Percentiles rank a stretch among this genome's conserved stretches.
Conservation (phyloP, 306 rosid genomes). For the Phaseolus lunatus region DNA sequence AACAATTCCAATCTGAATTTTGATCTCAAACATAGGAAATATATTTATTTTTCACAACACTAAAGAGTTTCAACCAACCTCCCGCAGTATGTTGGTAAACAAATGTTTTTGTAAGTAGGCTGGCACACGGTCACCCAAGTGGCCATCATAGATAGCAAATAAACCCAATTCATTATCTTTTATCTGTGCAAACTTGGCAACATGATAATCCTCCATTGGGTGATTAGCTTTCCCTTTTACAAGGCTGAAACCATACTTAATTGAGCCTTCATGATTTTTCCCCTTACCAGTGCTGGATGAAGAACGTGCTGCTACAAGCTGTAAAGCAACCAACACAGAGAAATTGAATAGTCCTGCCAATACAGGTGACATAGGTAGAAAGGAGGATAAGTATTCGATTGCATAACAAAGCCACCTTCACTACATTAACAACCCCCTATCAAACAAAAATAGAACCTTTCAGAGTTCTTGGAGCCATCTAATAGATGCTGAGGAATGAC, state of each 20-base stretch:
- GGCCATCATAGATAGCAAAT: constrained; percentile 96
- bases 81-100: constrained; percentile 76
- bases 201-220: constrained; percentile 99
- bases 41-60: constrained; percentile 11
- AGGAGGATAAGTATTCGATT: constrained; percentile 37
- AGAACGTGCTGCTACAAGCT: constrained; percentile 69
- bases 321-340: constrained; percentile 41
- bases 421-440: constrained; percentile 14
- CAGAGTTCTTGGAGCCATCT: constrained; percentile 28
- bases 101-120: constrained; percentile 88
- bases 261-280: constrained; percentile 67
- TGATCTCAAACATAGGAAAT: constrained; percentile 23
- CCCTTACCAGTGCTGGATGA: constrained; percentile 86
- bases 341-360: constrained; percentile 35
- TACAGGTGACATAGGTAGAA: constrained; percentile 31
- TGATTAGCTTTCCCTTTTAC: constrained; percentile 96
- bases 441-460: constrained; percentile 30
- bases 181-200: constrained; percentile 76
- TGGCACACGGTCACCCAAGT: constrained; percentile 86
- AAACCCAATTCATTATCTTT: constrained; percentile 80
- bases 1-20: constrained; percentile 3
- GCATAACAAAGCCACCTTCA: constrained; percentile 7
- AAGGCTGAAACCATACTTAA: constrained; percentile 85
- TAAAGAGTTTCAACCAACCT: constrained; percentile 58
- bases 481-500: constrained; percentile 31